Percentiles rank a stretch among this genome's conserved stretches.
Conservation (phyloP, 345 rosid genomes). For the Corchorus olitorius region DNA sequence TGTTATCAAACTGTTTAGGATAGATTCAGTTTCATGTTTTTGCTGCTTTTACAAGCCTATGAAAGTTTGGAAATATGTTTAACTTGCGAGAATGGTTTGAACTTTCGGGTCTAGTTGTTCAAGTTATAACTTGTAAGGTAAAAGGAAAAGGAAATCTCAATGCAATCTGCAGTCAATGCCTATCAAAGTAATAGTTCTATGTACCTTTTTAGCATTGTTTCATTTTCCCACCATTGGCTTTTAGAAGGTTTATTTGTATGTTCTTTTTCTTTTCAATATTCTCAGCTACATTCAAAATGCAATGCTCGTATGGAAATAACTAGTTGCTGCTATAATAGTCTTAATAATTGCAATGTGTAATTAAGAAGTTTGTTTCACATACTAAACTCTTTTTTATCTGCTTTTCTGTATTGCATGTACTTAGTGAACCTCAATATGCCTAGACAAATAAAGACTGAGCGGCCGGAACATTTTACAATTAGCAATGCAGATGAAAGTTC, state of each 20-base stretch:
- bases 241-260: neutral
- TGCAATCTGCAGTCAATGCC: neutral
- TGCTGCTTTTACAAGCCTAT: neutral
- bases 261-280: neutral
- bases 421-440: neutral
- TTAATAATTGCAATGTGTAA: neutral
- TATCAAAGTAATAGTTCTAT: neutral
- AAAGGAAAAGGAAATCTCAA: neutral
- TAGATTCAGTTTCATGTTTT: neutral
- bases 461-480: neutral
- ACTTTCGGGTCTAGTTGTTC: neutral
- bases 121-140: neutral
- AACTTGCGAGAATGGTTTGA: neutral
- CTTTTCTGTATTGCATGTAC: slow-evolving; percentile 1
- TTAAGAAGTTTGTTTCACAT: neutral
- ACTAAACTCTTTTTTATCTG: neutral
- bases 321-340: neutral
- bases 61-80: neutral
- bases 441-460: slow-evolving; percentile 9
- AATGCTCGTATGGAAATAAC: neutral
- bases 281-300: neutral
- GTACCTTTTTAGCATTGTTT: neutral
- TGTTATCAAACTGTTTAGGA: neutral
- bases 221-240: neutral
- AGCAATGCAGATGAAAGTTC: neutral